These are phyloP conservation scores for Trifolium pratense DNA, from an alignment of 306 rosid genomes.

Conservation along the genomic window DNA sequence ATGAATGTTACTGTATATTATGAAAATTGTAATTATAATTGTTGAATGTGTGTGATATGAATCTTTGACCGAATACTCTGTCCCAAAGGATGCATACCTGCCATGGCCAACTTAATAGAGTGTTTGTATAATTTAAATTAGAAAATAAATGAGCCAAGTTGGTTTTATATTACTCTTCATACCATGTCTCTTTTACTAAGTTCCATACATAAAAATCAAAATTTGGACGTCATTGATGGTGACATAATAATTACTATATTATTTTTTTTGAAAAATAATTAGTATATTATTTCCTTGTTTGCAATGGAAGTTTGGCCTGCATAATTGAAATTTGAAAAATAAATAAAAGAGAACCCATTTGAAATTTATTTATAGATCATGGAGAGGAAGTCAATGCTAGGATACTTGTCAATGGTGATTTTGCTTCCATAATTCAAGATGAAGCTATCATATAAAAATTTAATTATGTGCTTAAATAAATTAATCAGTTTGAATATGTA, in stretches of 20 bases:
- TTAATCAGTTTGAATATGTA: not conserved
- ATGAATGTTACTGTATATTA: not conserved
- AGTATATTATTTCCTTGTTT: constrained; percentile 14
- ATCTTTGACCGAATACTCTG: constrained; percentile 9
- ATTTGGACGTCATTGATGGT: constrained; percentile 18
- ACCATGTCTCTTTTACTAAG: not conserved
- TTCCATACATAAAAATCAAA: constrained; percentile 6
- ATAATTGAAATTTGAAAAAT: not conserved
- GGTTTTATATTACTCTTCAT: constrained; percentile 23
- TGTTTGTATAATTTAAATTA: not conserved
- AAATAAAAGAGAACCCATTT: not conserved
- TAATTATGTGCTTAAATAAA: not conserved
- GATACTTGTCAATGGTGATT: not conserved
- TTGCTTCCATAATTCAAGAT: constrained; percentile 1
- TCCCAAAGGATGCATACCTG: not conserved
- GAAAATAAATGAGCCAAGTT: constrained; percentile 17
- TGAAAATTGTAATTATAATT: not conserved
- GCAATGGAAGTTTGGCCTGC: constrained; percentile 1
- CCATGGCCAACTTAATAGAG: not conserved
- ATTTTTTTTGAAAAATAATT: too few relatives aligned
- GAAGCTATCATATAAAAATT: constrained; percentile 11
- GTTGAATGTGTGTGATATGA: constrained; percentile 5
- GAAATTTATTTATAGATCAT: not conserved
- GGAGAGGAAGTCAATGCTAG: not conserved
- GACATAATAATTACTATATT: constrained; percentile 8